Base-by-base conservation (phyloP, 2,329 filamentous ascomycete species). In the Emericellopsis cladophorae region DNA sequence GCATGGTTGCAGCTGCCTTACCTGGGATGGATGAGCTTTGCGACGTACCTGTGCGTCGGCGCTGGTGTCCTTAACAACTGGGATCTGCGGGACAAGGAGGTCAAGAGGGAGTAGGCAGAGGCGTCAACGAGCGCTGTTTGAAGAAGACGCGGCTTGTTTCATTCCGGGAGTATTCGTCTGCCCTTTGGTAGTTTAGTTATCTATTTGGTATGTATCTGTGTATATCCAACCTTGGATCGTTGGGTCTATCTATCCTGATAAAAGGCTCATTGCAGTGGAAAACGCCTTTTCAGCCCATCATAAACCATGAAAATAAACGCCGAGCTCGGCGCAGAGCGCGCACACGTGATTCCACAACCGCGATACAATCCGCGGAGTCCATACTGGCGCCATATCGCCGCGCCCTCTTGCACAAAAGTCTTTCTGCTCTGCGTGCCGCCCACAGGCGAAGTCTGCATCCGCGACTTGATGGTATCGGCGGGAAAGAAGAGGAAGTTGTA, bases 401-500 rank as follows among this genome's bases (percentile, higher is more conserved):
- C 71, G 0, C 80, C 78, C 44, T 93, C 87, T 31, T 72, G 66
- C 64, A 71, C 74, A 54, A 98, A 96, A 0, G 78, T 81, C 34
- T 73, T 74, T 40, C 72, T 72, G 42, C 65, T 62, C 2, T 66
- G 66, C 18, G 67, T 62, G 8, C 68, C 66, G 26, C 72, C 74
- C 35, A 86, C 67, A 5, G 88, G 81, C 40, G 83, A 74, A 0
- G 92, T 98, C 64, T 98, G 92, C 81, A 98, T 95, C 37, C 90
- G 79, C 15, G 85, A 93, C 65, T 98, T 98, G 67, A 98, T 83
- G 1, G 92, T 98, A 58, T 98, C 92, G 39, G 92, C 92, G 0
- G 92, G 92, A 58, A 92, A 98, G 68, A 96, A 95, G 18, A 94
- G 66, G 57, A 96, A 96, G 59, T 98, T 98, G 65, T 98, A 98